Evolutionary conservation across 2,329 filamentous ascomycete species (phyloP).

Genomic region (Diaporthe vaccinii): DNA sequence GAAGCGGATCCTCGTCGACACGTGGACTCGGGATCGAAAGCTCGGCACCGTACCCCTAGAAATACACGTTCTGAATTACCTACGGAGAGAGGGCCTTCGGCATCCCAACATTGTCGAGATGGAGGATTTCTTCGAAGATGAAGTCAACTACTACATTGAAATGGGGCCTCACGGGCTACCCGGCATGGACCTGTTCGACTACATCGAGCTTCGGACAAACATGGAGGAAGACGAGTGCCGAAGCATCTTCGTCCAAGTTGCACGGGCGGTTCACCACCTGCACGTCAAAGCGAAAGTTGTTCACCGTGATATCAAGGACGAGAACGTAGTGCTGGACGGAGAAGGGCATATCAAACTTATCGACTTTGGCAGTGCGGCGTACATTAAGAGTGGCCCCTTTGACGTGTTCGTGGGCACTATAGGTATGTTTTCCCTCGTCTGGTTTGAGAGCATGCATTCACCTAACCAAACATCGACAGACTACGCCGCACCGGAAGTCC

Average conservation of each 20-base stretch:
- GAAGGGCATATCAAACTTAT: constrained; percentile 97
- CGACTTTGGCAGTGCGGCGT: constrained; percentile 97
- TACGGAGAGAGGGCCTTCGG: constrained; percentile 78
- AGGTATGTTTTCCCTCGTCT: constrained; percentile 69
- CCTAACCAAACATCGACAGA: constrained; percentile 66
- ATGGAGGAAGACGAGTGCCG: constrained; percentile 97
- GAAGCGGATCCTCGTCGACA: constrained; percentile 95
- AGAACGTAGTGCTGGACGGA: constrained; percentile 96
- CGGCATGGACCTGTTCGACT: constrained; percentile 99
- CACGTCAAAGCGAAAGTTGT: constrained; percentile 93
- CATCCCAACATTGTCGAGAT: constrained; percentile 81
- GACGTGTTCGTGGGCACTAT: constrained; percentile 99
- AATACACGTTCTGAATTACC: constrained; percentile 95
- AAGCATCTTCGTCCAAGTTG: constrained; percentile 96
- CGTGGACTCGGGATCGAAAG: constrained; percentile 94
- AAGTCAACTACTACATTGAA: constrained; percentile 97
- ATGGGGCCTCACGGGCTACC: constrained; percentile 96
- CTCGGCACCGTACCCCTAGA: constrained; percentile 96
- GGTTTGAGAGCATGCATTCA: neutral
- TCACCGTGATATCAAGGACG: constrained; percentile 98
- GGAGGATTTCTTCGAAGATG: constrained; percentile 82
- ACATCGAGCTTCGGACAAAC: constrained; percentile 94
- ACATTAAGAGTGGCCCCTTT: constrained; percentile 98
- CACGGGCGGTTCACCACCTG: constrained; percentile 88
- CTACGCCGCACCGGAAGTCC: constrained; percentile 97